Conservation (phyloP, 2,329 filamentous ascomycete species). For the Aureobasidium namibiae region DNA sequence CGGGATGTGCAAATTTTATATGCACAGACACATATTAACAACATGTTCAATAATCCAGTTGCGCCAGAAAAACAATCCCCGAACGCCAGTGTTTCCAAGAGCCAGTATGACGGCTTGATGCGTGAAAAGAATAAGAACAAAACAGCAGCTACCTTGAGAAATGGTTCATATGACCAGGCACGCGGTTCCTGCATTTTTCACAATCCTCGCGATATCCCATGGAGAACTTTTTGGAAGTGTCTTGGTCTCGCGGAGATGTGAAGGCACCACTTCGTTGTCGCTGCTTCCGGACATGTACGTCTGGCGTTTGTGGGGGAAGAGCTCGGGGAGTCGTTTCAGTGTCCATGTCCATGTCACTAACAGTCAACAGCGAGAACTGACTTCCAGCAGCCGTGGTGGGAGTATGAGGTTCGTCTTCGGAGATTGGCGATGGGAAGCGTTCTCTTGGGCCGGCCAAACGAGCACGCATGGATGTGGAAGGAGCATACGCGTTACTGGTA, state of each 20-base stretch:
- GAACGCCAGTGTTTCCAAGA: background rate
- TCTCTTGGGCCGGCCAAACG: conserved; percentile 9
- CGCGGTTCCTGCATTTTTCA: conserved; percentile 38
- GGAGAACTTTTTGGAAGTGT: conserved; percentile 18
- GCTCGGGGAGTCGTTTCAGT: background rate
- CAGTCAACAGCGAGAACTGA: conserved; percentile 27
- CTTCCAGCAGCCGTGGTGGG: conserved; percentile 25
- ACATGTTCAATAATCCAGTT: background rate
- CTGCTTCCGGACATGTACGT: conserved; percentile 25
- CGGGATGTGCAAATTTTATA: background rate
- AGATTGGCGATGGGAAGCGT: conserved; percentile 25
- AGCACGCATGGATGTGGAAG: conserved; percentile 1
- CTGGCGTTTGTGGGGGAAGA: conserved; percentile 16
- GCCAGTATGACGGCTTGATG: background rate
- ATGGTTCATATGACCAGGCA: conserved; percentile 45
- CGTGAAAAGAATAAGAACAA: background rate
- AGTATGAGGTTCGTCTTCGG: conserved; percentile 29
- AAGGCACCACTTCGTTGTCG: conserved; percentile 28
- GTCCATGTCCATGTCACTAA: conserved; percentile 30
- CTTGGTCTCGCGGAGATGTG: conserved; percentile 12
- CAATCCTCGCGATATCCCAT: conserved; percentile 44
- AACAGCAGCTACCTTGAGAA: conserved; percentile 25
- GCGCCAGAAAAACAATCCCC: background rate
- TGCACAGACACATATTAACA: background rate
- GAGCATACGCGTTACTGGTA: background rate